Base-by-base conservation (phyloP, 371 early-diverging fungal species). In the Mucor piriformis region DNA sequence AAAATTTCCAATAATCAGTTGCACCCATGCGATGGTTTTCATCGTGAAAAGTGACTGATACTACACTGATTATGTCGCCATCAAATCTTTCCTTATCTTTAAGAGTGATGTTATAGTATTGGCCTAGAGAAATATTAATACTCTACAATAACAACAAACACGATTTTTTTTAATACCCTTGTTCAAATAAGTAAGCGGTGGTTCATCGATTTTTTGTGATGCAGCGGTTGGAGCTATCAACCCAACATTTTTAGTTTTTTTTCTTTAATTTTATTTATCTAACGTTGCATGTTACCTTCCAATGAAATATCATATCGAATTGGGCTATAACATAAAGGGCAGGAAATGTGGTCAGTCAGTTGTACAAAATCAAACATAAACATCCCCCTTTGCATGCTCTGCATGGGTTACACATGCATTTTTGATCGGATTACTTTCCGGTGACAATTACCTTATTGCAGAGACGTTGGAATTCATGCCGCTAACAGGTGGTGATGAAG, bases 21-120 rank as follows among this genome's bases (percentile, higher is more conserved):
- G 91, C 88, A 27, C 84, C 71, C 29, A 73, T 69, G 5, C 89
- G 83, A 67, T 92, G 90, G 18, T 74, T 74, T 7, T 82, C 84
- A 32, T 92, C 92, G 61, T 90, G 89, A 64, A 92, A 92, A 33
- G 83, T 83, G 23, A 92, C 78, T 13, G 76, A 73, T 29, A 90
- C 56, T 2, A 84, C 85, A 15, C 85, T 85, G 5, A 73, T 80
- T 21, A 87, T 57, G 10, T 80, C 82, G 16, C 74, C 81, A 50
- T 83, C 81, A 49, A 55, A 71, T 27, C 60, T 62, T 1, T 75
- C 70, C 1, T 52, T 63, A 59, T 86, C 86, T 50, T 69, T 66
- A 37, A 86, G 42, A 15, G 56, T 51, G 23, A 86, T 63, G 5
- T 69, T 70, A 43, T 86, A 86, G 40, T 77, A 79, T 61, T 86